These are phyloP conservation scores for Talaromyces sp. DNA, from an alignment of 2,329 filamentous ascomycete species.

Conservation along the genomic window DNA sequence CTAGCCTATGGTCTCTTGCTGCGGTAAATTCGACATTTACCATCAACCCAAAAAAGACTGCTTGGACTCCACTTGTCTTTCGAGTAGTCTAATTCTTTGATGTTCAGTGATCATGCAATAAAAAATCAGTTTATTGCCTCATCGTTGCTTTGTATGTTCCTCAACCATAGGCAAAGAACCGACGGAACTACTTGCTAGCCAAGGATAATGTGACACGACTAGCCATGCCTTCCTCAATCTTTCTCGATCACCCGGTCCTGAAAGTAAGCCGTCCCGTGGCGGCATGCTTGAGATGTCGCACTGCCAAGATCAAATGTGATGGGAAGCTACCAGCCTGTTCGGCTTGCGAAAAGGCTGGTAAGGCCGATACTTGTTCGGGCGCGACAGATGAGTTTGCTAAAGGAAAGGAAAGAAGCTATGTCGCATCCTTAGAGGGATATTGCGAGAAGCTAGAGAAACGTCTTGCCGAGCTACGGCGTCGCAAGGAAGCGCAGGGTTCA, in stretches of 20 bases:
- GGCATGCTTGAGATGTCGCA: constrained; percentile 77
- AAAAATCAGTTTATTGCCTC: too few species aligned
- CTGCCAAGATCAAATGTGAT: constrained; percentile 96
- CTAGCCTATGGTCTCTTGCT: neutral
- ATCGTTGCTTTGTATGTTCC: neutral
- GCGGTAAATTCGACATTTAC: neutral
- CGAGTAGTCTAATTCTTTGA: neutral
- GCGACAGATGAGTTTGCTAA: constrained; percentile 94
- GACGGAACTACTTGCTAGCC: neutral
- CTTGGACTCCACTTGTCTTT: neutral
- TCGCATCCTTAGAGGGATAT: constrained; percentile 86
- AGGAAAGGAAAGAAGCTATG: constrained; percentile 95
- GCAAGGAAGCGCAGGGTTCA: constrained; percentile 27
- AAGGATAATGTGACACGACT: constrained; percentile 22
- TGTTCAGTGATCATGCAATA: neutral
- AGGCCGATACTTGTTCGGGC: constrained; percentile 81
- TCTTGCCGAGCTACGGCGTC: constrained; percentile 50
- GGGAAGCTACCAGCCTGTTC: constrained; percentile 93
- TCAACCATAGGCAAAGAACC: neutral
- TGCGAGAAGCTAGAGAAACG: constrained; percentile 83
- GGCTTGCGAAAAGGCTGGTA: constrained; percentile 87
- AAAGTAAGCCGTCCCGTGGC: constrained; percentile 73
- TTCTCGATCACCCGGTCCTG: constrained; percentile 39
- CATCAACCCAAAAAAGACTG: neutral
- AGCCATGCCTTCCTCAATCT: constrained; percentile 33